These are phyloP conservation scores for Fusarium sp. DNA, from an alignment of 2,329 filamentous ascomycete genomes.

Conservation along the genomic window DNA sequence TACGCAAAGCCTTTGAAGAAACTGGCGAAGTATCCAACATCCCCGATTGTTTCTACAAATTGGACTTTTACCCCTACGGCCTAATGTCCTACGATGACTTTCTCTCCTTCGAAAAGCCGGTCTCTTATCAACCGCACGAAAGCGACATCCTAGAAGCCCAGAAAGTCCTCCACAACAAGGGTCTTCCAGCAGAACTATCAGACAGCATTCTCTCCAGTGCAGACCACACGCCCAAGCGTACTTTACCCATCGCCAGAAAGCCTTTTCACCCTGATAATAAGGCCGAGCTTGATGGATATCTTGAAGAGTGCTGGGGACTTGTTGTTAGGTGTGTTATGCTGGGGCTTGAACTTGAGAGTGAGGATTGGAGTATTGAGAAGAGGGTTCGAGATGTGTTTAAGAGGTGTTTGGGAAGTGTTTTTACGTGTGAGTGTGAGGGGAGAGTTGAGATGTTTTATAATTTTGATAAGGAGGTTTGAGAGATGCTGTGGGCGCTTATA, in stretches of 20 bases:
- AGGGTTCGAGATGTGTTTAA: accelerated
- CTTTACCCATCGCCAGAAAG: background rate
- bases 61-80: conserved; percentile 12
- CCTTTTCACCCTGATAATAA: conserved; percentile 2
- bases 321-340: conserved; percentile 20
- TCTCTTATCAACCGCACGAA: background rate
- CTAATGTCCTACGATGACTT: conserved; percentile 15
- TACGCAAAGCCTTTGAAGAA: background rate
- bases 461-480: background rate
- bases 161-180: background rate
- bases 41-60: background rate
- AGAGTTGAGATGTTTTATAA: accelerated
- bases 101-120: conserved; percentile 8
- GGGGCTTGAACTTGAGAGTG: background rate
- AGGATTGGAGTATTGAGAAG: background rate
- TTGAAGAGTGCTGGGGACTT: conserved; percentile 23
- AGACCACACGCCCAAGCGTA: background rate
- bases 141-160: background rate
- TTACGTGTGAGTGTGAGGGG: background rate
- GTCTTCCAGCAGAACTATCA: conserved; percentile 1
- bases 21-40: too few relatives aligned
- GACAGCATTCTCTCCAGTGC: background rate
- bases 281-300: background rate
- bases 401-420: background rate
- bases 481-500: background rate